Conservation (phyloP, 2,329 filamentous ascomycete genomes). For the Cordyceps pruinosa region DNA sequence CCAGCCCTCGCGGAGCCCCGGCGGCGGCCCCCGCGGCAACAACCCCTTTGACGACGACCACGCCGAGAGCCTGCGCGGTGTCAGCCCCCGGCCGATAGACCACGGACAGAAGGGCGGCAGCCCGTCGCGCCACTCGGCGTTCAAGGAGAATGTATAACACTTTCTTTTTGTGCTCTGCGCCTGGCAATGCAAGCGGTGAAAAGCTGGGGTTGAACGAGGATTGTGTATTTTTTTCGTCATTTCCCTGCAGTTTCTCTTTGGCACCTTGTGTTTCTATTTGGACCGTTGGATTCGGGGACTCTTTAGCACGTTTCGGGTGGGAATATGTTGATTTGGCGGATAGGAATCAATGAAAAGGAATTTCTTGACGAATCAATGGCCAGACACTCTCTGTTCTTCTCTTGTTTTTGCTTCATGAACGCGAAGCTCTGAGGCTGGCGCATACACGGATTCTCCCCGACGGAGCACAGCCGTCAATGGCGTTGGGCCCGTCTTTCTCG, state of each 20-base stretch:
- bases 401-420: background rate
- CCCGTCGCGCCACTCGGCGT: conserved; percentile 49
- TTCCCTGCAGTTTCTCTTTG: background rate
- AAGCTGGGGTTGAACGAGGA: background rate
- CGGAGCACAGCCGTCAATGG: background rate
- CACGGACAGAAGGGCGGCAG: conserved; percentile 29
- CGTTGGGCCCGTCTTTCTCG: background rate
- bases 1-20: conserved; percentile 33
- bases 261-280: background rate
- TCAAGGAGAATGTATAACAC: conserved; percentile 57
- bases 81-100: conserved; percentile 69
- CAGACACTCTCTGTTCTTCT: background rate
- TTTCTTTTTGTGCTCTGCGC: background rate
- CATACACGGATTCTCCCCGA: background rate
- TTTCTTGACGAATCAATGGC: background rate
- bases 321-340: background rate
- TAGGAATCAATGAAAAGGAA: background rate
- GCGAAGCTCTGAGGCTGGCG: background rate
- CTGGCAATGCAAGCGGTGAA: too few relatives aligned
- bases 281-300: background rate
- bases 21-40: conserved; percentile 26
- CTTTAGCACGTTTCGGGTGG: background rate
- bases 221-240: background rate
- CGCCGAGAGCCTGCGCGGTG: conserved; percentile 58
- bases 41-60: conserved; percentile 67